Evolutionary conservation across 805 yeast genomes (phyloP), one percentile per base, ranked within the genome.

Genomic region (Cyberlindnera veronae): DNA sequence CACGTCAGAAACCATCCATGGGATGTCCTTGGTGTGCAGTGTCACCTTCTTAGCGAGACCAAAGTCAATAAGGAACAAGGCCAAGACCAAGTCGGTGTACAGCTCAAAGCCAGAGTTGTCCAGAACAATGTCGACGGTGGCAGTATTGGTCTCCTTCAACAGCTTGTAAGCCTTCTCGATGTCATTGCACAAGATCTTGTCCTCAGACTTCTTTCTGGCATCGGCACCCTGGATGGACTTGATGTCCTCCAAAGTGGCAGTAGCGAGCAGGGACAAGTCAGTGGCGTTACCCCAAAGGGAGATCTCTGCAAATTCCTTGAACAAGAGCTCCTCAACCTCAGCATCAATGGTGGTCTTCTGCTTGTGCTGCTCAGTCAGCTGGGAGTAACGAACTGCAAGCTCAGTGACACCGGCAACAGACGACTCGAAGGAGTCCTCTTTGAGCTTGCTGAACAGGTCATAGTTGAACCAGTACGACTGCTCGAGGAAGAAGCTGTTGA

Each of bases 261-360:
- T 89, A 4, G 95, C 90, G 47, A 93, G 70, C 39, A 95, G 67
- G 0, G 97, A 88, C 56, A 93, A 72, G 62, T 93, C 99, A 4
- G 97, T 87, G 15, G 98, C 97, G 62, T 93, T 93, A 20, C 99
- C 99, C 99, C 99, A 93, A 39, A 93, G 65, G 0, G 96, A 86
- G 40, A 91, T 77, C 58, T 89, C 95, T 31, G 85, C 64, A 47
- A 90, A 84, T 60, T 93, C 99, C 46, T 71, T 76, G 68, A 89
- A 90, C 32, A 88, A 66, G 11, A 82, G 52, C 45, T 69, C 61
- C 46, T 81, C 61, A 0, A 72, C 60, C 5, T 74, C 79, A 1
- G 45, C 45, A 42, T 69, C 74, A 4, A 57, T 51, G 4, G 46
- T 44, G 2, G 39, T 21, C 11, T 30, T 20, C 6, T 39, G 11